Evolutionary conservation across 257 asterid genomes (phyloP), one percentile per base, ranked within the genome.

Genomic region (Mitragyna speciosa): DNA sequence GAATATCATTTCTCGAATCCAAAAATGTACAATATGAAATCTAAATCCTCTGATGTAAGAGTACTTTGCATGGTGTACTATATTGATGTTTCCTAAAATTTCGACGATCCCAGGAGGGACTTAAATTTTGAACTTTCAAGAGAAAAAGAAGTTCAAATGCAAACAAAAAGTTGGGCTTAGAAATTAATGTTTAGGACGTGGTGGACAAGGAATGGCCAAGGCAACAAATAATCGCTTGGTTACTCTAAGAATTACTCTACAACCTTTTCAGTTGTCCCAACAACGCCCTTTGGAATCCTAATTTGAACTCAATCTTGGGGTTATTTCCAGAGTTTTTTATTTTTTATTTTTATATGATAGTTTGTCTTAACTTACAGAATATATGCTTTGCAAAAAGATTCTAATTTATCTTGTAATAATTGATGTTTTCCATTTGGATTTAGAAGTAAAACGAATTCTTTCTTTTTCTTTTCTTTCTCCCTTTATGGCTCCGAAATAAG

Each of bases 181-280:
- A 17, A 48, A 63, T 73, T 79, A 80, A 58, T 70, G 69, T 15
- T 8, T 48, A n/a, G 43, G 48, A 64, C 49, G 31, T 26, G n/a
- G 9, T 1, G 43, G 24, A 28, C 3, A 43, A 20, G 6, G 63
- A 26, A 2, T 43, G 43, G 72, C 45, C 36, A 12, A 43, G 45
- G 73, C 70, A 63, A 71, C 24, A 16, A 0, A 72, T 33, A 39
- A 58, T 75, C 65, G 78, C 45, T 31, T 61, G 66, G 7, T 56
- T 26, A 41, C 79, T 59, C 28, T 59, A 11, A 43, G 47, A 76
- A 76, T 77, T 49, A 43, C 75, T 66, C 16, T 77, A 17, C 54
- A 10, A 39, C 30, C 2, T 19, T 6, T 45, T 43, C 17, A 16
- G 24, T 7, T 3, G 59, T 52, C 59, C 59, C 2, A 48, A 48